phyloP scores from a whole-genome alignment of 441 rosid species.

The Eutrema salsugineum region DNA sequence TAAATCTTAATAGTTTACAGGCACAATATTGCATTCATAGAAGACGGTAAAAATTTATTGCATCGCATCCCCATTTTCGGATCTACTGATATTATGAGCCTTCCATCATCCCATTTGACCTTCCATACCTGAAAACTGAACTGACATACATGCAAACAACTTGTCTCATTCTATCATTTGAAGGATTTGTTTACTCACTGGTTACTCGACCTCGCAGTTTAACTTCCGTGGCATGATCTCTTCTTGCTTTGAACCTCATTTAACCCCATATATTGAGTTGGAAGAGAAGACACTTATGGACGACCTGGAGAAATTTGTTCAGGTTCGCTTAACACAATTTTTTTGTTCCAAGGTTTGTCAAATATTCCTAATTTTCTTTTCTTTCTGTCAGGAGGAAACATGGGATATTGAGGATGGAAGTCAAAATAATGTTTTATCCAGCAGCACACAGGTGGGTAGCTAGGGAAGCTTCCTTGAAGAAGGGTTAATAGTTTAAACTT shows the following conservation, averaged over 20 bases:
- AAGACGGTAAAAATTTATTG: no score
- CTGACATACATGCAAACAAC: not conserved
- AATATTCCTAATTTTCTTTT: slow-evolving; percentile 11
- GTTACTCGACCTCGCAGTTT: slow-evolving; percentile 57
- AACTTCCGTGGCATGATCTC: slow-evolving; percentile 98
- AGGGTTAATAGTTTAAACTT: not conserved
- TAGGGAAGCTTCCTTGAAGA: not conserved
- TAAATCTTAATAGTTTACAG: not conserved
- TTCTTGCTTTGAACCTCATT: slow-evolving; percentile 98
- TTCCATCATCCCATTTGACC: slow-evolving; percentile 8
- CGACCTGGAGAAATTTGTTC: slow-evolving; percentile 92
- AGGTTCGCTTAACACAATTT: slow-evolving; percentile 47
- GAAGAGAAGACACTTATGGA: slow-evolving; percentile 99
- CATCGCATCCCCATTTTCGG: no score
- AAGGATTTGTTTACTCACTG: slow-evolving; percentile 2
- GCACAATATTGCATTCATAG: slow-evolving; percentile 6
- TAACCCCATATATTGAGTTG: slow-evolving; percentile 81
- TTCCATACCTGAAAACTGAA: slow-evolving; percentile 2
- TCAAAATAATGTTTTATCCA: slow-evolving; percentile 90
- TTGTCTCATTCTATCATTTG: slow-evolving; percentile 8
- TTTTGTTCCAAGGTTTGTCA: slow-evolving; percentile 27
- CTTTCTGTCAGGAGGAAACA: slow-evolving; percentile 77
- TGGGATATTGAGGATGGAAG: slow-evolving; percentile 99
- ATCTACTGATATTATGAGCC: no score
- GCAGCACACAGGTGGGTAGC: slow-evolving; percentile 85